A percentile compares a stretch with the other conserved stretches of the same genome.
These are phyloP conservation scores for Pseudofabraea citricarpa DNA, from an alignment of 2,329 filamentous ascomycete species.

Conservation along the genomic window DNA sequence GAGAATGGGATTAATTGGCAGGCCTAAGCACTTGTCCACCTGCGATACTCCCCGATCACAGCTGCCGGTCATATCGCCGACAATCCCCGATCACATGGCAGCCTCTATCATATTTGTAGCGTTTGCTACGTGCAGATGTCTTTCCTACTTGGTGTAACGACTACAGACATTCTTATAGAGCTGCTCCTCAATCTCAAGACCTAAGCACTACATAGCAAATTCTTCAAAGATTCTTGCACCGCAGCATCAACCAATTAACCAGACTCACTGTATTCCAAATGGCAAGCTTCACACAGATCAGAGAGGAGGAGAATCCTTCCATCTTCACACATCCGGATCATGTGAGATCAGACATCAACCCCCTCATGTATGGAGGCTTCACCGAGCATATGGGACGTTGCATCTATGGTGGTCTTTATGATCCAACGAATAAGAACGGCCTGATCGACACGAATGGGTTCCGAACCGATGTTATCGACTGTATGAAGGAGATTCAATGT, in stretches of 20 bases:
- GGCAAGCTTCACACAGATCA: conserved; percentile 52
- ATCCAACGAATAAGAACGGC: conserved; percentile 65
- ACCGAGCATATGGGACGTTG: conserved; percentile 79
- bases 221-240: too few species aligned
- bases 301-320: conserved; percentile 40
- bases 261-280: conserved; percentile 29
- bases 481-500: conserved; percentile 64
- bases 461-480: conserved; percentile 69
- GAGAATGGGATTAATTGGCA: too few species aligned
- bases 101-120: too few species aligned
- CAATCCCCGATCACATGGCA: too few species aligned
- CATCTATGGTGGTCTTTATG: conserved; percentile 80
- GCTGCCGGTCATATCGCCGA: too few species aligned
- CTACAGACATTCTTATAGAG: too few species aligned
- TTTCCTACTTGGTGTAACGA: too few species aligned
- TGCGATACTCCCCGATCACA: background rate
- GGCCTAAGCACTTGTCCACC: background rate
- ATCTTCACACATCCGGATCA: conserved; percentile 47
- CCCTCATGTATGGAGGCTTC: conserved; percentile 60
- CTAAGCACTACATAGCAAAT: too few species aligned
- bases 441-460: conserved; percentile 67
- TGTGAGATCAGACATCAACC: conserved; percentile 52
- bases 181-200: too few species aligned
- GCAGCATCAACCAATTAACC: too few species aligned
- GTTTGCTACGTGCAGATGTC: too few species aligned